Evolutionary conservation across 2,329 filamentous ascomycete genomes (phyloP).

Genomic region (Aspergillus pseudonomiae): DNA sequence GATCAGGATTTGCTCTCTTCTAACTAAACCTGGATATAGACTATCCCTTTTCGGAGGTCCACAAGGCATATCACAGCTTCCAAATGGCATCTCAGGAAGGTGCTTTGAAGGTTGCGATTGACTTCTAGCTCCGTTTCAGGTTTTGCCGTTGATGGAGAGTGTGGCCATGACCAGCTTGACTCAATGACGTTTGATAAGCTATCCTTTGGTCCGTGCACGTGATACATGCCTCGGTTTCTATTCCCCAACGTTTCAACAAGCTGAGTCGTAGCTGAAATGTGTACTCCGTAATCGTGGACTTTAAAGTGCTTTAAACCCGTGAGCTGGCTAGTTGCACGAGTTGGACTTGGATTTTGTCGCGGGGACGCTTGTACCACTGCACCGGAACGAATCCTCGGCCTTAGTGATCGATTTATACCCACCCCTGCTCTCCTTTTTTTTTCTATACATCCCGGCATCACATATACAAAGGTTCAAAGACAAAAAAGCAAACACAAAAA

Average conservation of each 20-base stretch:
- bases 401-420: not conserved
- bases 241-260: slow-evolving; percentile 6
- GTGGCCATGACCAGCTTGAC: no score
- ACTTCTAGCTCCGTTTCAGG: not conserved
- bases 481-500: not conserved
- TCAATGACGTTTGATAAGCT: not conserved
- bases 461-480: not conserved
- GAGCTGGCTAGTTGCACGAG: not conserved
- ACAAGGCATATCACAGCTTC: not conserved
- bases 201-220: not conserved
- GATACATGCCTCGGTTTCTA: not conserved
- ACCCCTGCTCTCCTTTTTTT: not conserved
- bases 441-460: not conserved
- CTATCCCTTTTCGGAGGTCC: not conserved
- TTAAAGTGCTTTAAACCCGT: not conserved
- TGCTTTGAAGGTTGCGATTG: not conserved
- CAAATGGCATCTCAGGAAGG: not conserved
- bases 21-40: not conserved
- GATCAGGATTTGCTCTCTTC: rapidly evolving
- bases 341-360: not conserved
- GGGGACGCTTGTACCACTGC: not conserved
- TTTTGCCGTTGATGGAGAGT: rapidly evolving
- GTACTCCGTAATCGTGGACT: not conserved
- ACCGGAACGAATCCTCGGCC: not conserved
- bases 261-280: not conserved